Evolutionary conservation across 192 early-diverging fungal species (phyloP).

Genomic region (Entomortierella parvispora): DNA sequence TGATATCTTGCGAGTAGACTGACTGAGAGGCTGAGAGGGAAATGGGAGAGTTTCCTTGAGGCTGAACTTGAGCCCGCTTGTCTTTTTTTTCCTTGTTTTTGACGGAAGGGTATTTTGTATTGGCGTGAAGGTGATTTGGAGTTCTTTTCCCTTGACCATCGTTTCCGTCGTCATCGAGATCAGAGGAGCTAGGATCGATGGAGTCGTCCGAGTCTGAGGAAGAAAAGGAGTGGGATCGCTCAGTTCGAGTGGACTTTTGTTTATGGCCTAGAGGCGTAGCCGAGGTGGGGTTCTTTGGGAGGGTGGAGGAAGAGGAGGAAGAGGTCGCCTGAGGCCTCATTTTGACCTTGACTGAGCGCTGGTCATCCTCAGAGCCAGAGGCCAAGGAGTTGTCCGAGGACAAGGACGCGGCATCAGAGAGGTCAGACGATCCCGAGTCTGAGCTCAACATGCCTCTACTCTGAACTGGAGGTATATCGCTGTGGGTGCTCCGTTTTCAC

Average conservation of each 20-base stretch:
- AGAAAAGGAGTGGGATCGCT: slow-evolving; percentile 14
- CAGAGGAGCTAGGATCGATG: slow-evolving; percentile 2
- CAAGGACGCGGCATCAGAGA: slow-evolving; percentile 45
- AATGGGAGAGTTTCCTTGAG: slow-evolving; percentile 19
- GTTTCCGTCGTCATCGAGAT: slow-evolving; percentile 20
- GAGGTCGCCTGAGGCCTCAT: not conserved
- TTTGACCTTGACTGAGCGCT: not conserved
- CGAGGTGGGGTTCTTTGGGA: not conserved
- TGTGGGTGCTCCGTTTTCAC: too few species aligned
- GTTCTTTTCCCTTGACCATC: slow-evolving; percentile 8
- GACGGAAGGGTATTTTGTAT: slow-evolving; percentile 10
- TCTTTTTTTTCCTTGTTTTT: slow-evolving; percentile 2
- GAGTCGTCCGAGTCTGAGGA: slow-evolving; percentile 6
- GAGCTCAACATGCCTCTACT: slow-evolving; percentile 29
- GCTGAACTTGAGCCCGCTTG: not conserved
- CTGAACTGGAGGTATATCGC: too few species aligned
- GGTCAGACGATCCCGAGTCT: slow-evolving; percentile 49
- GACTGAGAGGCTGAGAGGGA: slow-evolving; percentile 38
- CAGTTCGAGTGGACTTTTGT: slow-evolving; percentile 10
- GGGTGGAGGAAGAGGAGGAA: not conserved
- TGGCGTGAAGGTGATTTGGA: slow-evolving; percentile 3
- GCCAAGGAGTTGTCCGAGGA: slow-evolving; percentile 45
- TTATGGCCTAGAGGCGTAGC: not conserved
- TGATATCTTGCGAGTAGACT: slow-evolving; percentile 40
- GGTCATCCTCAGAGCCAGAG: slow-evolving; percentile 28